Evolutionary conservation across 1,284 basidiomycete species (phyloP).

Genomic region (Somion occarium): DNA sequence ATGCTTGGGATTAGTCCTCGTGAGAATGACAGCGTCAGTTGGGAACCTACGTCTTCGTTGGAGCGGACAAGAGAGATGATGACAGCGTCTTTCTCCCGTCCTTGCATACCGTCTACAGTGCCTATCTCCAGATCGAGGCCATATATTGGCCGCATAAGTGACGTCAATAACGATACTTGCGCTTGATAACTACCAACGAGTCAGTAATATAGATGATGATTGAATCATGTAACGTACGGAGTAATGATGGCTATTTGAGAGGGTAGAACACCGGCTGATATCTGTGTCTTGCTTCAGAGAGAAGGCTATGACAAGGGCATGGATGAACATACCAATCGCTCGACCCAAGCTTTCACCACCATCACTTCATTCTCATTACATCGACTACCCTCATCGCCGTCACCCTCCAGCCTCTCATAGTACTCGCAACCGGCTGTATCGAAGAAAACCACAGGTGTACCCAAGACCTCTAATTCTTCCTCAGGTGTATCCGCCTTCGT

Average conservation of each 20-base stretch:
- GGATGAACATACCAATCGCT: constrained; percentile 57
- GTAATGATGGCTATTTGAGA: constrained; percentile 87
- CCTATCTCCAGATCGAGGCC: constrained; percentile 81
- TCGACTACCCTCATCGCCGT: constrained; percentile 78
- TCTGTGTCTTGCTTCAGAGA: constrained; percentile 34
- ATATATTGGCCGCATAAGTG: constrained; percentile 62
- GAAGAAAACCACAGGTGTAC: constrained; percentile 84
- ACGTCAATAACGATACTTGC: constrained; percentile 79
- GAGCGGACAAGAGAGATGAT: constrained; percentile 87
- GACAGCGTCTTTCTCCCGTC: constrained; percentile 87
- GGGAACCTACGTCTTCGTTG: constrained; percentile 61
- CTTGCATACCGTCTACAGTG: constrained; percentile 92
- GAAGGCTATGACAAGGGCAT: not conserved
- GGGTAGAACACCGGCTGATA: constrained; percentile 64
- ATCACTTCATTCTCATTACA: constrained; percentile 92
- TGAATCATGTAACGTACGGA: constrained; percentile 48
- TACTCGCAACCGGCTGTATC: constrained; percentile 94
- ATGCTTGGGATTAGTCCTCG: not conserved
- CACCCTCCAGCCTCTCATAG: constrained; percentile 70
- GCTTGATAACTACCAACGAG: constrained; percentile 78
- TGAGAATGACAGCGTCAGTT: not conserved
- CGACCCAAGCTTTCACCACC: constrained; percentile 80
- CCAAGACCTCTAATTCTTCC: constrained; percentile 66
- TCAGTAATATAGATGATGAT: not conserved
- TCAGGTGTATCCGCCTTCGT: constrained; percentile 45